A percentile compares a stretch with the other conserved stretches of the same genome.
Conservation (phyloP, 495 filamentous ascomycete species). For the Neurospora africana region DNA sequence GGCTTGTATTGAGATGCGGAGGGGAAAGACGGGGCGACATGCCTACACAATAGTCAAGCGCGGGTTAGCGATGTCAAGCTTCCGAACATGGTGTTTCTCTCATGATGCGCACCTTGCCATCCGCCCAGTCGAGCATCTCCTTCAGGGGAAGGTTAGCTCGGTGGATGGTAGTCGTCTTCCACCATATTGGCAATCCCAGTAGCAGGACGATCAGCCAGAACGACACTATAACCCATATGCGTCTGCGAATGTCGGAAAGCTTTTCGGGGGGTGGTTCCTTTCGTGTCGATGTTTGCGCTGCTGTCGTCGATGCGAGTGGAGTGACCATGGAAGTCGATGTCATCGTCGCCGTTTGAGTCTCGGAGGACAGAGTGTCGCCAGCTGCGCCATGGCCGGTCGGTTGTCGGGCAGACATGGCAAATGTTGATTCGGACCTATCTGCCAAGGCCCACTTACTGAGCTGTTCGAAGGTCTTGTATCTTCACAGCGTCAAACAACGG, state of each 20-base stretch:
- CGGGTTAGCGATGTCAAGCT: neutral
- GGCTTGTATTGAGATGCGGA: slow-evolving; percentile 70
- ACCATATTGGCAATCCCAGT: slow-evolving; percentile 90
- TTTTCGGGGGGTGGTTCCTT: slow-evolving; percentile 66
- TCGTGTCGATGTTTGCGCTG: slow-evolving; percentile 6
- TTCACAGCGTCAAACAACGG: neutral
- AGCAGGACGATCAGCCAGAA: slow-evolving; percentile 85
- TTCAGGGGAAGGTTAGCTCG: slow-evolving; percentile 73
- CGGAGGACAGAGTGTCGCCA: neutral
- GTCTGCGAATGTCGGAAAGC: slow-evolving; percentile 52
- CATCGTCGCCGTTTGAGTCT: neutral
- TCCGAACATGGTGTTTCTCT: neutral
- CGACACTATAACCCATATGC: slow-evolving; percentile 66
- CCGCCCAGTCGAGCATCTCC: slow-evolving; percentile 87
- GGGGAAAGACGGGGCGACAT: slow-evolving; percentile 79
- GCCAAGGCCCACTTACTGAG: neutral
- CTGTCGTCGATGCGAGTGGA: neutral
- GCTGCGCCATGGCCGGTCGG: slow-evolving; percentile 10
- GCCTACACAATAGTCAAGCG: slow-evolving; percentile 37
- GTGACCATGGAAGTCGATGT: neutral
- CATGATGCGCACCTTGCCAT: slow-evolving; percentile 60
- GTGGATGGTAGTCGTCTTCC: slow-evolving; percentile 91
- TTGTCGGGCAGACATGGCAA: slow-evolving; percentile 22
- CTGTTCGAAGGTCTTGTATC: neutral
- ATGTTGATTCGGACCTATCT: neutral